phyloP scores from a whole-genome alignment of 129 eudicot species.

The Flaveria ramosissima region DNA sequence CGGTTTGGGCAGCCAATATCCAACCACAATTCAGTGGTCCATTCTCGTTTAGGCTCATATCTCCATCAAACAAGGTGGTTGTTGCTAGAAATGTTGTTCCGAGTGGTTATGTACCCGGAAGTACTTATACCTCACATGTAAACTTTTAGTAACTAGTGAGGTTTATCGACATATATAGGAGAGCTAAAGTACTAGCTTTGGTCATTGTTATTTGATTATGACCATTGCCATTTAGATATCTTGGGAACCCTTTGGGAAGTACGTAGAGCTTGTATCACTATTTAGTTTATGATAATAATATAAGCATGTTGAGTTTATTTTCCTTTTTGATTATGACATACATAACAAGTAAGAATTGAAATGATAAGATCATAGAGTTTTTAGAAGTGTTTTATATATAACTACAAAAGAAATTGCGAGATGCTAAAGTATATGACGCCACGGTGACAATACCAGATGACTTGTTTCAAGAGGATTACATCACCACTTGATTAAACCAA shows the following conservation, averaged over 20 bases:
- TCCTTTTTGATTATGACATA: background rate
- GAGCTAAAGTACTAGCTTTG: background rate
- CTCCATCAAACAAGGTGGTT: constrained; percentile 4
- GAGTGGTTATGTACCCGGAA: constrained; percentile 26
- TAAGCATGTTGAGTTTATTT: background rate
- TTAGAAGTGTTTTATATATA: too few relatives aligned
- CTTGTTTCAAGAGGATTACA: too few relatives aligned
- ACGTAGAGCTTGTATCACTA: background rate
- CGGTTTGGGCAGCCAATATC: constrained; percentile 45
- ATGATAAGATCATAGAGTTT: too few relatives aligned
- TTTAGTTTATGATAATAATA: background rate
- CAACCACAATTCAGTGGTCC: constrained; percentile 28
- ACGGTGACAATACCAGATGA: too few relatives aligned
- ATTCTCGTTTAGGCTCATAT: constrained; percentile 43
- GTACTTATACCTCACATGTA: constrained; percentile 36
- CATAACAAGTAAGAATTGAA: too few relatives aligned
- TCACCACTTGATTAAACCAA: too few relatives aligned
- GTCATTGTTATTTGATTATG: background rate
- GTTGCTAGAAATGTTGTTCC: constrained; percentile 51
- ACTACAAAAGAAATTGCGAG: too few relatives aligned
- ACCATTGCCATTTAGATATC: background rate
- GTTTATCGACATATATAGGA: background rate
- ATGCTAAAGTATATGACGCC: too few relatives aligned
- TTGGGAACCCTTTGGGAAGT: background rate
- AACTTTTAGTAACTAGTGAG: constrained; percentile 37